A percentile compares a stretch with the other conserved stretches of the same genome.
phyloP scores from a whole-genome alignment of 306 rosid species.

The Corylus avellana region DNA sequence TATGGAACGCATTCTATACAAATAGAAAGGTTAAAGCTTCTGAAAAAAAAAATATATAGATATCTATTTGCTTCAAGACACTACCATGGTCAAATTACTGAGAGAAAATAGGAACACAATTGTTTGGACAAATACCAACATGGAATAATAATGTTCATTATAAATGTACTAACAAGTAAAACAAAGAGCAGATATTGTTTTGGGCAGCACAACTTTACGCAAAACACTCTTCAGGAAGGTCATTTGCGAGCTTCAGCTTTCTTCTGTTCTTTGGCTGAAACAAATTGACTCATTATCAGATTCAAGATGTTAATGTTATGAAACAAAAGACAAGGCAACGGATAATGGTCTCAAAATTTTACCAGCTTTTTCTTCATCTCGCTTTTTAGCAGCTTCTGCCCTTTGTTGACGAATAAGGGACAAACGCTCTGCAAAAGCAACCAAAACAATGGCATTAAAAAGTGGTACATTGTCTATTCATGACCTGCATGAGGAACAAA shows the following conservation, averaged over 20 bases:
- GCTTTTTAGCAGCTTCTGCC: slow-evolving; percentile 87
- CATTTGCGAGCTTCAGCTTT: slow-evolving; percentile 74
- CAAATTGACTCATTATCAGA: slow-evolving; percentile 13
- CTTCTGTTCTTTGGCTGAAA: slow-evolving; percentile 82
- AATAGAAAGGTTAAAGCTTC: background rate
- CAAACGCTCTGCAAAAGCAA: slow-evolving; percentile 65
- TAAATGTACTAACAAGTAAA: slow-evolving; percentile 29
- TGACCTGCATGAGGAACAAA: background rate
- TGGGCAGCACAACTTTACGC: slow-evolving; percentile 25
- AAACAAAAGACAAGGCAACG: background rate
- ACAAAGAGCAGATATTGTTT: slow-evolving; percentile 30
- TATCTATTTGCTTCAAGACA: background rate
- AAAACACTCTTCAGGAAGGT: slow-evolving; percentile 22
- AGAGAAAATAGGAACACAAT: background rate
- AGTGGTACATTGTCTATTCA: background rate
- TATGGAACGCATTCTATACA: background rate
- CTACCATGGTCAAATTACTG: background rate
- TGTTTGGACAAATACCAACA: slow-evolving; percentile 32
- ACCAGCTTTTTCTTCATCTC: slow-evolving; percentile 91
- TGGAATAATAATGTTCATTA: slow-evolving; percentile 26
- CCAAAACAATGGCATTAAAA: slow-evolving; percentile 8
- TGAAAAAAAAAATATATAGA: background rate
- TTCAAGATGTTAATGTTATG: slow-evolving; percentile 7
- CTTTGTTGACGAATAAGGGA: slow-evolving; percentile 79
- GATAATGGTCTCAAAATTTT: slow-evolving; percentile 18